A percentile compares a stretch with the other conserved stretches of the same genome.
Evolutionary conservation across 495 filamentous ascomycete species (phyloP).

Genomic region (Talaromyces proteolyticus): DNA sequence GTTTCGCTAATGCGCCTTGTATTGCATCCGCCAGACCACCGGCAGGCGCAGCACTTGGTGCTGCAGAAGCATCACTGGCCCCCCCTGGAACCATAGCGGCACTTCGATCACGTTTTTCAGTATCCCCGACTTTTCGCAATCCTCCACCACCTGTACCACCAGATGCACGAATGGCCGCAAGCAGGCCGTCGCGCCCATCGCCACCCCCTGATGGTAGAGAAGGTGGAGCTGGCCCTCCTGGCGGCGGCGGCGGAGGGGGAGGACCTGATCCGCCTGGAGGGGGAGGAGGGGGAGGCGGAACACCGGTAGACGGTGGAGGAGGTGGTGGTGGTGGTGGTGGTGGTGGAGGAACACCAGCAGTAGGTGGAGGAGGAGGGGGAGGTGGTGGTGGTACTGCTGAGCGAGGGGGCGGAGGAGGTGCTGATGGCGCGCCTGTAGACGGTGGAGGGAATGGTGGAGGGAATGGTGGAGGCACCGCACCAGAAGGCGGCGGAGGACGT

Average conservation of each 20-base stretch:
- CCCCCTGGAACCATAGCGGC: constrained; percentile 59
- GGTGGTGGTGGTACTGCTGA: constrained; percentile 8
- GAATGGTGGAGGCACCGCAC: constrained; percentile 25
- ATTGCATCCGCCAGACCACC: constrained; percentile 73
- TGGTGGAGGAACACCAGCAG: constrained; percentile 7
- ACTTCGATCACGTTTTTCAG: constrained; percentile 76
- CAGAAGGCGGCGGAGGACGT: constrained; percentile 22
- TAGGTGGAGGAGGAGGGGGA: constrained; percentile 15
- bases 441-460: constrained; percentile 29
- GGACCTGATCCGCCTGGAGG: constrained; percentile 35
- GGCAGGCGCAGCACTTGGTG: constrained; percentile 28
- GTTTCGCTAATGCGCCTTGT: constrained; percentile 65
- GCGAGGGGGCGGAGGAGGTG: constrained; percentile 26
- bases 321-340: constrained; percentile 38
- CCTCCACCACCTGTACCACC: constrained; percentile 62
- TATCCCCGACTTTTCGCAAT: constrained; percentile 75
- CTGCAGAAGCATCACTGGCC: constrained; percentile 45
- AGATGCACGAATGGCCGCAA: constrained; percentile 76
- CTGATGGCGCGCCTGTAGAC: constrained; percentile 38
- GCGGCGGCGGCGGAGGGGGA: constrained; percentile 63
- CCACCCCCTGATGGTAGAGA: constrained; percentile 43
- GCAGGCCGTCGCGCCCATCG: constrained; percentile 55
- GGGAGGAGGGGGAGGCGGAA: constrained; percentile 46
- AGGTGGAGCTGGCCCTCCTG: constrained; percentile 57
- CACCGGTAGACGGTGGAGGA: constrained; percentile 39